Conservation (phyloP, 768 basidiomycete species). For the Myochromella boudieri region DNA sequence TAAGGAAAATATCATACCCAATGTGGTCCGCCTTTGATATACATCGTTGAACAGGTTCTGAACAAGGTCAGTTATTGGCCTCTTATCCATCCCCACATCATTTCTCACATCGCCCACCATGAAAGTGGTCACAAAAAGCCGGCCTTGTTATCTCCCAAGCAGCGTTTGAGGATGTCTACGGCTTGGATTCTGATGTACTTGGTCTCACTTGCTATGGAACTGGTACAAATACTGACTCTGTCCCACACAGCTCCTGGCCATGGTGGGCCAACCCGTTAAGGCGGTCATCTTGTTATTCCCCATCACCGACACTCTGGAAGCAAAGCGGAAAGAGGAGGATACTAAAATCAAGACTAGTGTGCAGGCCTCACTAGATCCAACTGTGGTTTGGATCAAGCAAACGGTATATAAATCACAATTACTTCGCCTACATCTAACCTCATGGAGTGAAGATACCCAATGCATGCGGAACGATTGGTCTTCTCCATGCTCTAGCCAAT, state of each 20-base stretch:
- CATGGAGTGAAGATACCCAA: conserved; percentile 59
- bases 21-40: background rate
- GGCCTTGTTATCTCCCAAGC: conserved; percentile 52
- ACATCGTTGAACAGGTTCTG: conserved; percentile 36
- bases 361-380: conserved; percentile 51
- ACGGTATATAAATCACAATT: conserved; percentile 49
- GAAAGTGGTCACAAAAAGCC: conserved; percentile 69
- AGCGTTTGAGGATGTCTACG: conserved; percentile 71
- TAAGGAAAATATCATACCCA: conserved; percentile 7
- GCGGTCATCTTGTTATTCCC: conserved; percentile 90
- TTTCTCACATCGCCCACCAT: background rate
- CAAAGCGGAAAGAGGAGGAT: conserved; percentile 60
- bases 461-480: conserved; percentile 86
- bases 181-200: conserved; percentile 64
- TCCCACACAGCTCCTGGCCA: conserved; percentile 59
- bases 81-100: background rate
- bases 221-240: no score
- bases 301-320: conserved; percentile 48
- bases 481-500: conserved; percentile 83
- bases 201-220: no score
- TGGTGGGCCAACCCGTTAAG: conserved; percentile 74
- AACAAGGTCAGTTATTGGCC: conserved; percentile 37
- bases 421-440: background rate
- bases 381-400: conserved; percentile 87
- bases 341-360: conserved; percentile 45